Base-by-base conservation (phyloP, 2,329 filamentous ascomycete genomes). In the Trichoderma sp. region DNA sequence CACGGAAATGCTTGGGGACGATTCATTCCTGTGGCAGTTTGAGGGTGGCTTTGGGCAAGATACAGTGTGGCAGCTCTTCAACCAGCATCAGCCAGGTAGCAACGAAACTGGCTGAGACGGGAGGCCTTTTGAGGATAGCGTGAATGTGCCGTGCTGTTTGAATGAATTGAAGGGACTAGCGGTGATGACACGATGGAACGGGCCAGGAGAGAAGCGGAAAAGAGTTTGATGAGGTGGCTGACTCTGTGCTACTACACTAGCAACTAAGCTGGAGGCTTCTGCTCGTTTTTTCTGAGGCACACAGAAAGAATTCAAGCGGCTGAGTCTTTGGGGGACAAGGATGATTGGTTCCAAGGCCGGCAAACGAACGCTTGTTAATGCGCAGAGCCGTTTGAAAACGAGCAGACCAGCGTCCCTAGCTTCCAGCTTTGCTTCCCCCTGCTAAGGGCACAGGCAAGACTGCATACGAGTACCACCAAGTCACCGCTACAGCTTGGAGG, bases 51-150 rank as follows among this genome's bases (percentile, higher is more conserved):
- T 90, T 81, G 86, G 85, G 3, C 85, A 85, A 65, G 88, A 90
- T 78, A 90, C 88, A 62, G 85, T 91, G 74, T 90, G 89, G 89
- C 88, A 86, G 50, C 81, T 90, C 75, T 80, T 91, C 78, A 91
- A 91, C 79, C 87, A 86, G 77, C 86, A 86, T 77, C 84, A 84
- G 45, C 83, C 82, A 65, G 75, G 66, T n/a, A 45, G 66, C 38
- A 79, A 79, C 16, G 74, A 75, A 21, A 53, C 50, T 12, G 69
- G 69, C 18, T 63, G 76, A 59, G 31, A 41, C 9, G 41, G 41
- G 14, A 14, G 50, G 45, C 6, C 12, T 38, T 27, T 18, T 56
- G 50, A 56, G 50, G 11, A 21, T 56, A 24, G 50, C 50, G 50
- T 21, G 50, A 53, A 56, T 56, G 50, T 24, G 21, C n/a, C 21